phyloP scores from a whole-genome alignment of 441 rosid genomes.

The Syzygium syzygioides region DNA sequence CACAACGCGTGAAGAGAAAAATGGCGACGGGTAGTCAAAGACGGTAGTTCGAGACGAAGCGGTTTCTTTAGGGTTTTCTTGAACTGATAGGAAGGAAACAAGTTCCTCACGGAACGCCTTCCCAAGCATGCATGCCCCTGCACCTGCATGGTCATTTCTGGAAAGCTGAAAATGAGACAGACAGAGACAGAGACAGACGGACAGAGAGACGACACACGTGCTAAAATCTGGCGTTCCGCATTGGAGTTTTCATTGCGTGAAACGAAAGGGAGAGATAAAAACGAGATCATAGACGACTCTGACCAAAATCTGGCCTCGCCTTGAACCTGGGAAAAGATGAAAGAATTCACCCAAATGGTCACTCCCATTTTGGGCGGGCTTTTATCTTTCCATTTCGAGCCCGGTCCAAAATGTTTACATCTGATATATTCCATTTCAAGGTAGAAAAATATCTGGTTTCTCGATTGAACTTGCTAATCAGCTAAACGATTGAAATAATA shows the following conservation, averaged over 20 bases:
- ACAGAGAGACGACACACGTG: background rate
- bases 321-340: background rate
- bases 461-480: background rate
- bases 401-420: background rate
- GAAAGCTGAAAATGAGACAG: background rate
- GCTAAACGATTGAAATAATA: background rate
- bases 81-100: background rate
- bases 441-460: background rate
- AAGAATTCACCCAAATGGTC: background rate
- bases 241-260: background rate
- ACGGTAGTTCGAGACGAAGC: background rate
- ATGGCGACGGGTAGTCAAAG: background rate
- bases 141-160: background rate
- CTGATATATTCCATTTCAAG: background rate
- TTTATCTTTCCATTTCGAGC: background rate
- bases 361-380: background rate
- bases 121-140: background rate
- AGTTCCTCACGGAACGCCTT: background rate
- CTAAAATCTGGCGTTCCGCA: background rate
- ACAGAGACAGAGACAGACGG: no score
- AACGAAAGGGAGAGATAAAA: background rate
- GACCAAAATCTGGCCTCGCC: background rate
- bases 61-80: background rate
- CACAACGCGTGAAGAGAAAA: background rate
- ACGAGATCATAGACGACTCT: background rate